Conservation (phyloP, 2,329 filamentous ascomycete genomes). For the Aspergillus puulaauensis region DNA sequence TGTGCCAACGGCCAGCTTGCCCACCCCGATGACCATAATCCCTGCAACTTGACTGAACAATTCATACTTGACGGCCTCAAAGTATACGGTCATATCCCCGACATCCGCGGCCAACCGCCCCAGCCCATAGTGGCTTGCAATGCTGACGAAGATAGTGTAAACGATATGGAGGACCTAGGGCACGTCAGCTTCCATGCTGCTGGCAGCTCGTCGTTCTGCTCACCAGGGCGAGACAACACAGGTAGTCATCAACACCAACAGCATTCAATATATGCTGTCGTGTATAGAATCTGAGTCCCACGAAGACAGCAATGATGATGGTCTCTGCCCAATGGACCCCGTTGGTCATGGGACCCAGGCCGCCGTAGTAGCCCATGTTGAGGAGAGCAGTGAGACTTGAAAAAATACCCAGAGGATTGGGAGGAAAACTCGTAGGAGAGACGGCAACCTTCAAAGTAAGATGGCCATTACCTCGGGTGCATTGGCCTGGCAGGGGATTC, state of each 20-base stretch:
- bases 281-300: conserved; percentile 18
- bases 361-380: conserved; percentile 16
- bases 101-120: conserved; percentile 12
- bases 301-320: conserved; percentile 19
- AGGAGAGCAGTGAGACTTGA: background rate
- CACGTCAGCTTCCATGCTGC: background rate
- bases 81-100: conserved; percentile 18
- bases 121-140: conserved; percentile 17
- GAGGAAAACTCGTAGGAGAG: too few species aligned
- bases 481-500: too few species aligned
- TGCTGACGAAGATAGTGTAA: conserved; percentile 20
- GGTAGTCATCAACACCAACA: conserved; percentile 20
- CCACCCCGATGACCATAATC: conserved; percentile 23
- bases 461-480: too few species aligned
- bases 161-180: conserved; percentile 18
- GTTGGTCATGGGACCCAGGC: conserved; percentile 23
- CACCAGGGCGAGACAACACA: conserved; percentile 10
- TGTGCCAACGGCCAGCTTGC: conserved; percentile 19
- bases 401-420: too few species aligned
- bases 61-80: conserved; percentile 24
- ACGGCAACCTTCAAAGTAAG: too few species aligned
- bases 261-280: conserved; percentile 20
- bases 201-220: background rate
- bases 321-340: conserved; percentile 21
- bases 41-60: conserved; percentile 23